Evolutionary conservation across 371 early-diverging fungal species (phyloP), one percentile per base, ranked within the genome.

Genomic region (Neoconidiobolus thromboides): DNA sequence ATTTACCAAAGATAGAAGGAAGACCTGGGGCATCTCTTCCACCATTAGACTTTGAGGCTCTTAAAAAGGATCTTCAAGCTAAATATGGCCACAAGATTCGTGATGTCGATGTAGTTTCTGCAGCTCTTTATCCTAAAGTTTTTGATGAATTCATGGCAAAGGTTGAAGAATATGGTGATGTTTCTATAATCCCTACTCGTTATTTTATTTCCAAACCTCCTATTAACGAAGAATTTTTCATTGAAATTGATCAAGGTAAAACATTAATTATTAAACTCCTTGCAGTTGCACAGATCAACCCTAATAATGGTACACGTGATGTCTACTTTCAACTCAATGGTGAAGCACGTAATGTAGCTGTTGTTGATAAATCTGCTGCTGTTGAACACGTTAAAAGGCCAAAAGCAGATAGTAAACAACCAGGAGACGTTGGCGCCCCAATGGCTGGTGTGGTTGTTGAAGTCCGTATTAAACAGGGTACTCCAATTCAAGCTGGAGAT

Each of bases 241-340:
- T 92, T 41, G 76, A 86, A 61, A 75, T 91, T 51, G 91, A 91
- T 62, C 78, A 79, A 63, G 96, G 93, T 63, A 89, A 89, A 79
- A 89, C 82, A 2, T 65, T 93, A 56, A 89, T 91, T 64, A 78
- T 93, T 71, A 86, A 88, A 77, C 74, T 87, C 53, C 70, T 91
- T 56, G 91, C 96, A n/a, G 79, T 89, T 36, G 91, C 92, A 39
- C 86, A 85, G 43, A 71, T 89, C 59, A 78, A 88, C 66, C 69
- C 67, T 38, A 69, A 73, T 55, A 80, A 76, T 9, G 89, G 89
- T 56, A 79, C 76, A 65, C 83, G 93, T 51, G 93, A 96, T 65
- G 91, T 96, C 43, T 96, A 85, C 80, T 96, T 94, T 74, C 83
- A 85, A 66, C 64, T 96, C 61, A 94, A 95, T 67, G 96, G 96